phyloP scores from a whole-genome alignment of 2,329 filamentous ascomycete species.

The Fusarium newnesense region DNA sequence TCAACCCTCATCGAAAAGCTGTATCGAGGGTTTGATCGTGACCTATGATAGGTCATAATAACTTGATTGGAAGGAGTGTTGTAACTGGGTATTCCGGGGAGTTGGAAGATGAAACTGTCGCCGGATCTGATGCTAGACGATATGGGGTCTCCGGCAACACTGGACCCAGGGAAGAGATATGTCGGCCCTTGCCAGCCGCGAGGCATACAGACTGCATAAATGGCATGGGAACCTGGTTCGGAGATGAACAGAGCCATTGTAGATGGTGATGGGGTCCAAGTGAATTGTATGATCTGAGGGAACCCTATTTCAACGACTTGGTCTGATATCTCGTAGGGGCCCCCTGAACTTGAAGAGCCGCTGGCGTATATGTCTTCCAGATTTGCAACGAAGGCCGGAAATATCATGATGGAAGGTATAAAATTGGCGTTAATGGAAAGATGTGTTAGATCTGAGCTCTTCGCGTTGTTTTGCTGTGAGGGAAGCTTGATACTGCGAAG shows the following conservation, averaged over 20 bases:
- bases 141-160: conserved; percentile 10
- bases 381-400: conserved; percentile 18
- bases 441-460: no score
- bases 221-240: background rate
- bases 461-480: accelerated
- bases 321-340: conserved; percentile 14
- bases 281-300: conserved; percentile 26
- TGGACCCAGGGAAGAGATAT: conserved; percentile 5
- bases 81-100: conserved; percentile 6
- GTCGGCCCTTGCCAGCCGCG: conserved; percentile 9
- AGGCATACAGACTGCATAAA: conserved; percentile 28
- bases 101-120: conserved; percentile 14
- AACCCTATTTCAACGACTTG: conserved; percentile 21
- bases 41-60: conserved; percentile 6
- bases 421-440: no score
- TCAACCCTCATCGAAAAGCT: conserved; percentile 27
- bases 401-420: conserved; percentile 7
- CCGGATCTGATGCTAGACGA: background rate
- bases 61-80: conserved; percentile 9
- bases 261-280: conserved; percentile 24
- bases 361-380: background rate
- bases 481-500: background rate
- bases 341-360: background rate
- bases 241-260: conserved; percentile 18
- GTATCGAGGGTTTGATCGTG: background rate